These are phyloP conservation scores for Cyclotella baltica DNA, from an alignment of 108 stramenopile genomes.

Conservation along the genomic window DNA sequence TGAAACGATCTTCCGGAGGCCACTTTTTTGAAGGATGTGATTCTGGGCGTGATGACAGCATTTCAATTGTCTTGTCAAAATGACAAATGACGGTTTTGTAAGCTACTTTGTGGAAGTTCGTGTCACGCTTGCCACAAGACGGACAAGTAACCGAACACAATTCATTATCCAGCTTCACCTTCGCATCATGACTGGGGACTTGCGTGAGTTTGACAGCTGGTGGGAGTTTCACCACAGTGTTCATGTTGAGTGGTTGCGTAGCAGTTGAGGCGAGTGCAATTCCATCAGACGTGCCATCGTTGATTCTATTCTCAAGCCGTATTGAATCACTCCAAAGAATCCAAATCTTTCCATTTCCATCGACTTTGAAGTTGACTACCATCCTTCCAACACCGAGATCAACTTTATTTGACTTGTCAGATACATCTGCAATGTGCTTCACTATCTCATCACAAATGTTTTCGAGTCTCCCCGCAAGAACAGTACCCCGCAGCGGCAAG, in stretches of 20 bases:
- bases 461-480: slow-evolving; percentile 70
- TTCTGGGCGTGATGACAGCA: slow-evolving; percentile 44
- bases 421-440: slow-evolving; percentile 68
- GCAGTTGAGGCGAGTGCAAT: not conserved
- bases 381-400: slow-evolving; percentile 62
- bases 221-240: slow-evolving; percentile 66
- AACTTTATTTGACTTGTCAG: slow-evolving; percentile 7
- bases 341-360: slow-evolving; percentile 73
- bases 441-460: slow-evolving; percentile 78
- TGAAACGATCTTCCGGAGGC: slow-evolving; percentile 74
- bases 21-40: slow-evolving; percentile 52
- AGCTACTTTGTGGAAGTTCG: slow-evolving; percentile 64
- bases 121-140: slow-evolving; percentile 55
- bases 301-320: slow-evolving; percentile 31
- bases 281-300: not conserved
- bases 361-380: slow-evolving; percentile 88
- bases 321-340: slow-evolving; percentile 58
- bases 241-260: slow-evolving; percentile 67
- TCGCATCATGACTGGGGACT: slow-evolving; percentile 58
- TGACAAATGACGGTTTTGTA: slow-evolving; percentile 86
- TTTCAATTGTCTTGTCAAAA: slow-evolving; percentile 73
- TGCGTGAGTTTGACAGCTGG: slow-evolving; percentile 63
- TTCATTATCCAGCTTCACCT: slow-evolving; percentile 44
- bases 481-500: slow-evolving; percentile 72
- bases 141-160: slow-evolving; percentile 57